Base-by-base conservation (phyloP, 805 yeast genomes). In the Geotrichum ghanense region DNA sequence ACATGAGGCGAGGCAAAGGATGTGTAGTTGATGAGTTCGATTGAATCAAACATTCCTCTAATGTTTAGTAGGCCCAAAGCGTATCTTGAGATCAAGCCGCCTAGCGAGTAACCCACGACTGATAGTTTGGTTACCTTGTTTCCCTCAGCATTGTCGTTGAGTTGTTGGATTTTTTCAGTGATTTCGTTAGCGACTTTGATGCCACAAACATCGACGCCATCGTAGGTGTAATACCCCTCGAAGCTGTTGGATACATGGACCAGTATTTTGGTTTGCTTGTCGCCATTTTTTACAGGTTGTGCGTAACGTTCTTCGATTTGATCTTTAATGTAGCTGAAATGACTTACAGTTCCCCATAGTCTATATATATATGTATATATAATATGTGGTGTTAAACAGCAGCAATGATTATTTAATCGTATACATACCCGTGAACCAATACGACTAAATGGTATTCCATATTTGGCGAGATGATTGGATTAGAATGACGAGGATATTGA, bases 201-300 rank as follows among this genome's bases (percentile, higher is more conserved):
- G 1, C 95, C 95, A 57, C 92, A 85, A 22, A 85, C 78, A 53
- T 86, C 95, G 20, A 86, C 78, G 1, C 95, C 95, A 58, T 87
- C 95, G 55, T 85, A 81, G 2, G 95, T 87, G 56, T 75, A 74
- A 58, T 78, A 83, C 4, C 89, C 90, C 47, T 76, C 73, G 56
- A 81, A 83, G 17, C 81, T 69, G 24, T 71, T 72, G 0, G 86
- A 71, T 41, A 73, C 68, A 55, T 77, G 74, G 20, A 76, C 71
- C 2, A 72, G 60, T 1, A 66, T 48, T n/a, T 42, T 26, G 35
- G 53, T 45, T 2, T 20, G 43, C 34, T 41, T 42, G 24, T 45
- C 51, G 31, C 47, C 53, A 16, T 16, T n/a, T 9, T 9, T 19
- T 6, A 12, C 10, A 10, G 37, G 10, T 2, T 59, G 60, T 2